phyloP scores from a whole-genome alignment of 305 asterid species.

The Fraxinus velutina region DNA sequence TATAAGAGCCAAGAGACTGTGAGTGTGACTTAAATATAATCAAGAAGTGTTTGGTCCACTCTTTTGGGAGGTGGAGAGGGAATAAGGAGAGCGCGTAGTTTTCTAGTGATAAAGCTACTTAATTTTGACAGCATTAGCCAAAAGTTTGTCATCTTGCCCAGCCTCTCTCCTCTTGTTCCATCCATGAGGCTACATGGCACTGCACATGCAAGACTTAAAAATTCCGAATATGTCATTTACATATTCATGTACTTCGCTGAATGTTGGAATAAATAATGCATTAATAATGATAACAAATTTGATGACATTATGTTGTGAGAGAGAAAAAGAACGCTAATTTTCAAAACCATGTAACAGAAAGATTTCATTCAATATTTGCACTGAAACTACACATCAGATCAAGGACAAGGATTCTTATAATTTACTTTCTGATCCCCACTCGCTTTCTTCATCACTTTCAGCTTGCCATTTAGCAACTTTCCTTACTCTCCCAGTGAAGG shows the following conservation, averaged over 20 bases:
- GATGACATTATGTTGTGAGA: not conserved
- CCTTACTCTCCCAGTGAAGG: conserved; percentile 77
- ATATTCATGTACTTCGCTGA: not conserved
- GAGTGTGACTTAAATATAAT: not conserved
- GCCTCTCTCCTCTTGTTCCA: not conserved
- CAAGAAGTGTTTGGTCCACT: not conserved
- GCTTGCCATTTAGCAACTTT: conserved; percentile 78
- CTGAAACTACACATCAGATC: conserved; percentile 20
- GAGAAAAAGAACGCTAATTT: not conserved
- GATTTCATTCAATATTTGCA: not conserved
- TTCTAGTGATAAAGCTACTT: not conserved
- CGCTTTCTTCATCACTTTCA: conserved; percentile 74
- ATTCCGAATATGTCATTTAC: not conserved
- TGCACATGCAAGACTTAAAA: not conserved
- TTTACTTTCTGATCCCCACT: conserved; percentile 81
- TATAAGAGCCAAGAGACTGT: not conserved
- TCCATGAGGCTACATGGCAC: not conserved
- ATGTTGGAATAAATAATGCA: not conserved
- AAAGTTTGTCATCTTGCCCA: not conserved
- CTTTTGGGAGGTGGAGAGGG: not conserved
- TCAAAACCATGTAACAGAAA: not conserved
- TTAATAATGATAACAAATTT: not conserved
- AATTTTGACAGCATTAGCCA: not conserved
- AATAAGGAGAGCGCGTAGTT: not conserved
- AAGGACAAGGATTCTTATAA: conserved; percentile 25